phyloP scores from a whole-genome alignment of 495 filamentous ascomycete species.

The Lineolata rhizophorae region DNA sequence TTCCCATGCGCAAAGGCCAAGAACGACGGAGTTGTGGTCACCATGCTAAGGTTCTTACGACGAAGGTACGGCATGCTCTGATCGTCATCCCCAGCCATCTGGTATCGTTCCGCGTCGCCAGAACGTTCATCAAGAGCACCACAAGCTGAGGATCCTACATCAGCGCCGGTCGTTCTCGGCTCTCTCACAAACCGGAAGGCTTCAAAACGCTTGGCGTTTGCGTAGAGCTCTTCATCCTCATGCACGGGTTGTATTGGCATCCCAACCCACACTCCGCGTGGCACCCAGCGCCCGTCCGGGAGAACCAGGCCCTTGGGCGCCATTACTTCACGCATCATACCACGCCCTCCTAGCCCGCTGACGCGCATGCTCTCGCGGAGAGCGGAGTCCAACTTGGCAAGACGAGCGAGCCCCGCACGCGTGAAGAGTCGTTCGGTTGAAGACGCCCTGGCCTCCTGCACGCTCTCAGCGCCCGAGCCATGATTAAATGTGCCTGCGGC shows the following conservation, averaged over 20 bases:
- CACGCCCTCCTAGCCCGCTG: neutral
- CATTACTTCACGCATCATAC: neutral
- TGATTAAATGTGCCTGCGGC: too few species aligned
- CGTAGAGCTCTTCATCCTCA: neutral
- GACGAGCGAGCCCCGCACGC: neutral
- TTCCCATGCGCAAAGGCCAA: constrained; percentile 6
- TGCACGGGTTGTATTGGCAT: neutral
- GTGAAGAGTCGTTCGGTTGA: too few species aligned
- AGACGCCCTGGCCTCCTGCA: too few species aligned
- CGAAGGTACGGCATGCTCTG: too few species aligned
- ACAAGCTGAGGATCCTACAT: too few species aligned
- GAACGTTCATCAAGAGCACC: too few species aligned
- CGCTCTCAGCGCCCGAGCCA: too few species aligned
- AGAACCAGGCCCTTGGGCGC: constrained; percentile 2
- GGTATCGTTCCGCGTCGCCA: too few species aligned
- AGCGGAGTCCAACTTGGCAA: neutral
- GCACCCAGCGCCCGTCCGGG: neutral
- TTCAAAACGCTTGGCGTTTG: constrained; percentile 12
- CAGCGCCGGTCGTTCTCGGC: too few species aligned
- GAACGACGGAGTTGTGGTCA: constrained; percentile 3
- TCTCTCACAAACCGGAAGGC: constrained; percentile 23
- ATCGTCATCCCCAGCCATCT: too few species aligned
- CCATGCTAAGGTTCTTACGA: constrained; percentile 1
- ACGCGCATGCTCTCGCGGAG: constrained; percentile 3
- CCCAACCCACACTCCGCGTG: neutral